Base-by-base conservation (phyloP, 192 early-diverging fungal species). In the Backusella tarrabulga region DNA sequence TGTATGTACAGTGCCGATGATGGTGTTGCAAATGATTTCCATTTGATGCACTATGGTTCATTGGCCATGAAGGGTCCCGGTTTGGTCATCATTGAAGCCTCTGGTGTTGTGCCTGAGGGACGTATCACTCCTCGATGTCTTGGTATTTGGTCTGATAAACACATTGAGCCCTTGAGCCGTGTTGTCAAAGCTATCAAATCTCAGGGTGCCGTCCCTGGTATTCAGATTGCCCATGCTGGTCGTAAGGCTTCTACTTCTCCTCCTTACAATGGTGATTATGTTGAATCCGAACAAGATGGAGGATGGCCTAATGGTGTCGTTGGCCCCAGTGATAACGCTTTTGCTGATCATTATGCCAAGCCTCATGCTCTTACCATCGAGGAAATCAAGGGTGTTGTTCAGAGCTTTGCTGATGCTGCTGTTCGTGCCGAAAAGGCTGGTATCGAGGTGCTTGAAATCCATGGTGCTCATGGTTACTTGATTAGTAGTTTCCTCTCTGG, bases 391-490 rank as follows among this genome's bases (percentile, higher is more conserved):
- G 68, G 83, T 4, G 83, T 93, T 71, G 82, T 90, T 21, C 66
- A 86, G 9, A 84, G 85, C 21, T 98, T 91, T 82, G 90, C 73
- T 12, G 74, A 85, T 17, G 91, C 93, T 36, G 92, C 95, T 0
- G 77, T 71, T 29, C 89, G 93, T 35, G 93, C 97, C 0, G 79
- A 86, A 26, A 82, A 88, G 68, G 96, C 96, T 5, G 95, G 95
- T 50, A 21, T 69, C 9, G 60, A 76, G 15, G 67, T 69, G 6
- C 19, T 76, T 6, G 38, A 76, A 44, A 76, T 76, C 44, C 75
- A 97, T 67, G 90, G 85, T 68, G 96, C 97, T 1, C 95, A 98
- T 83, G 97, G 75, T 6, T 99, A 97, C 81, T 82, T 99, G 67
- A 77, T 95, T 68, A 84, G 91, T 82, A 84, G 91, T 78, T 97